phyloP scores from a whole-genome alignment of 306 rosid species.

The Psophocarpus tetragonolobus region DNA sequence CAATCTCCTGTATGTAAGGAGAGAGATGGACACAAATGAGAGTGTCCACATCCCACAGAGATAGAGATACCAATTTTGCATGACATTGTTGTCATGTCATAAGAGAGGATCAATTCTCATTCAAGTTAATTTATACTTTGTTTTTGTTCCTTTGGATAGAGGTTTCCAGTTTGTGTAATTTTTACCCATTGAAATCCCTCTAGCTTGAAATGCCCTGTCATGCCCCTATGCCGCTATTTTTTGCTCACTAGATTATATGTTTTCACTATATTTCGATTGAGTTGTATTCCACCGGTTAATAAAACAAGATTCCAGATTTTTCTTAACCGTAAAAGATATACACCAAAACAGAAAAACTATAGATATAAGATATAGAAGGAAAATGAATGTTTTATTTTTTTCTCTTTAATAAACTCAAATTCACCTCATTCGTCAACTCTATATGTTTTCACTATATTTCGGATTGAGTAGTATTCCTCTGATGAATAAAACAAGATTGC shows the following conservation, averaged over 20 bases:
- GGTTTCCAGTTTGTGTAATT: not conserved
- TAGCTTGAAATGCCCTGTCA: not conserved
- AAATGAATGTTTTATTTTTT: too few species aligned
- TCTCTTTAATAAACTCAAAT: too few species aligned
- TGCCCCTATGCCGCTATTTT: not conserved
- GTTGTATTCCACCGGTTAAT: too few species aligned
- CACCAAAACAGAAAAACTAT: too few species aligned
- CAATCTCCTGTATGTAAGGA: not conserved
- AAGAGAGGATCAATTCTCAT: not conserved
- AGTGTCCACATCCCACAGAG: not conserved
- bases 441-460: too few species aligned
- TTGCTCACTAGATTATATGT: not conserved
- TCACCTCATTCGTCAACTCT: too few species aligned
- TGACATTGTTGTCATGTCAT: not conserved
- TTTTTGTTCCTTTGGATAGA: constrained; percentile 2
- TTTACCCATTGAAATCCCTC: constrained; percentile 8
- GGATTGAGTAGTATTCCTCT: too few species aligned
- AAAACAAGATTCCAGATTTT: too few species aligned
- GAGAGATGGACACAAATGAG: not conserved
- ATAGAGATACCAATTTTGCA: not conserved
- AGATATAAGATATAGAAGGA: too few species aligned
- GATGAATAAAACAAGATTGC: too few species aligned
- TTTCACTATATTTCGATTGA: not conserved
- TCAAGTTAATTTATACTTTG: not conserved
- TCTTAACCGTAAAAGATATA: too few species aligned